Evolutionary conservation across 2,329 filamentous ascomycete genomes (phyloP).

Genomic region (Truncatella angustata): DNA sequence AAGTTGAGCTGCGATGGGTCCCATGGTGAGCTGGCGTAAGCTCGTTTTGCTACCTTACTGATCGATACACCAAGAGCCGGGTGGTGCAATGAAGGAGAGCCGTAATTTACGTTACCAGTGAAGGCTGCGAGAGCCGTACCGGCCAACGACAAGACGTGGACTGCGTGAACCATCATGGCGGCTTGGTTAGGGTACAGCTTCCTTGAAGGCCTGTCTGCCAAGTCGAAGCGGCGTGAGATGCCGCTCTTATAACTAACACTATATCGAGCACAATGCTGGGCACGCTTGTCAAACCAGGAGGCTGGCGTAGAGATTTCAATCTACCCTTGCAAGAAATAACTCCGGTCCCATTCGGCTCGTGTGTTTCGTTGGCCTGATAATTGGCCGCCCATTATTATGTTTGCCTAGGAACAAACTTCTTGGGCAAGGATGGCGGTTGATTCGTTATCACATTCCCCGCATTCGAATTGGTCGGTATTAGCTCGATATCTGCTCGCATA

Average conservation of each 20-base stretch:
- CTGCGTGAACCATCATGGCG: conserved; percentile 17
- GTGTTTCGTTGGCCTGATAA: background rate
- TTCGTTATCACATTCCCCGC: background rate
- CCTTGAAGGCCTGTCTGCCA: too few species aligned
- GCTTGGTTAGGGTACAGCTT: background rate
- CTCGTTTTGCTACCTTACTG: conserved; percentile 56
- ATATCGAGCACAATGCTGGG: background rate
- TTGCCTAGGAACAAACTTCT: background rate
- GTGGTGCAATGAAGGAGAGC: conserved; percentile 58
- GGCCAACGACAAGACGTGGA: conserved; percentile 12
- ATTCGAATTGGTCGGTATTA: background rate
- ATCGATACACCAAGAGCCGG: conserved; percentile 57
- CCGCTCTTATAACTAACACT: background rate
- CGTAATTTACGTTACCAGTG: conserved; percentile 55
- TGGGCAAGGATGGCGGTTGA: background rate
- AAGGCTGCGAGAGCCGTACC: conserved; percentile 22
- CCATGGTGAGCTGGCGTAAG: conserved; percentile 41
- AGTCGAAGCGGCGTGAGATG: too few species aligned
- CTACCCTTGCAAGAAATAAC: background rate
- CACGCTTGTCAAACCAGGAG: background rate
- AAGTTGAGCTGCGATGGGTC: conserved; percentile 51
- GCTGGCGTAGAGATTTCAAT: background rate
- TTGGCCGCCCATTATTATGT: conserved; percentile 1
- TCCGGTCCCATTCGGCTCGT: background rate
- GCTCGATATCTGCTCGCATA: background rate